Evolutionary conservation across 2,329 filamentous ascomycete species (phyloP).

Genomic region (Parascedosporium putredinis): DNA sequence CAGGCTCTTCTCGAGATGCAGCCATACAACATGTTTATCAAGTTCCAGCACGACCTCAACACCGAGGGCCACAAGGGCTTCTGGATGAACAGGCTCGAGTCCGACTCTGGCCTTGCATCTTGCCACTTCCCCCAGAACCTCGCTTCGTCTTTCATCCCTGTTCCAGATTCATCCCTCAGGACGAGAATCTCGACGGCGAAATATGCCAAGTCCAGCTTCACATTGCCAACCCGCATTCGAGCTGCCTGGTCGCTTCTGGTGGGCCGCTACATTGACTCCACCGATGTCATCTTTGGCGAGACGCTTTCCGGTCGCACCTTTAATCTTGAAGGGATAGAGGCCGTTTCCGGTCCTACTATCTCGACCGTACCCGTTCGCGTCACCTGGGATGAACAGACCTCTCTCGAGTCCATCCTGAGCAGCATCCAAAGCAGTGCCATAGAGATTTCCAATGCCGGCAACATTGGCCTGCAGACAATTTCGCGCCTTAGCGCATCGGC

Average conservation of each 20-base stretch:
- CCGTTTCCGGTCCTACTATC: constrained; percentile 13
- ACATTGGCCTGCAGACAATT: constrained; percentile 12
- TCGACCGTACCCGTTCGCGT: constrained; percentile 13
- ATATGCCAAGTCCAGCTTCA: constrained; percentile 25
- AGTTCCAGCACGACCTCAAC: constrained; percentile 31
- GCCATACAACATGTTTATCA: constrained; percentile 37
- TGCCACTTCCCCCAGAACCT: constrained; percentile 37
- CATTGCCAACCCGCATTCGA: constrained; percentile 32
- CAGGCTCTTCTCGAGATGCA: neutral
- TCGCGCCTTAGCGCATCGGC: neutral
- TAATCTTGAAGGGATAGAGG: constrained; percentile 13
- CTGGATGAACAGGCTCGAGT: constrained; percentile 32
- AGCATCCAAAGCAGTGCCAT: constrained; percentile 11
- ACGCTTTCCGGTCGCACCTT: constrained; percentile 16
- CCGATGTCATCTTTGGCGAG: constrained; percentile 16
- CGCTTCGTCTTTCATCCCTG: constrained; percentile 33
- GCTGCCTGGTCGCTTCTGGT: constrained; percentile 16
- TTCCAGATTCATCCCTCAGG: constrained; percentile 39
- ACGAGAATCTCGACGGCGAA: constrained; percentile 35
- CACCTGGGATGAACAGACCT: constrained; percentile 16
- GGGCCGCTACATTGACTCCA: constrained; percentile 12
- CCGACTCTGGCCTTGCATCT: constrained; percentile 23
- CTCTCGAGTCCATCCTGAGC: constrained; percentile 29
- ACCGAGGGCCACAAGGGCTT: constrained; percentile 29
- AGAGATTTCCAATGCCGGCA: constrained; percentile 14